Evolutionary conservation across 83 land plant species (phyloP).

Genomic region (Isoetes engelmannii): DNA sequence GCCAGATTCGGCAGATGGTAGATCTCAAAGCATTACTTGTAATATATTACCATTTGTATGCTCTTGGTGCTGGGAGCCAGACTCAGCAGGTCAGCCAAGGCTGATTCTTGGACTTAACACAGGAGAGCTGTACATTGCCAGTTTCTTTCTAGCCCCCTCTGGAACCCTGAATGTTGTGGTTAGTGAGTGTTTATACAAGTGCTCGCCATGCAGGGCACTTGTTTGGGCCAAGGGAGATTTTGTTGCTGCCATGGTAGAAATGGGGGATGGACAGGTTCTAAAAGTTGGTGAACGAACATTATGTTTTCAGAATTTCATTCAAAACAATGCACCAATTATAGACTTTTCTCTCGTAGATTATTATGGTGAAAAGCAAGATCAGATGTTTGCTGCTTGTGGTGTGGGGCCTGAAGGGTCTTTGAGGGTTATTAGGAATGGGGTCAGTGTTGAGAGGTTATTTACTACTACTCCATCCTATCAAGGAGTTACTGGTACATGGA

Average conservation of each 20-base stretch:
- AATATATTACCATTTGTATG: slow-evolving; percentile 30
- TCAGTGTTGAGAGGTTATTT: slow-evolving; percentile 76
- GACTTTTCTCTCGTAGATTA: slow-evolving; percentile 71
- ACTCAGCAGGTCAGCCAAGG: slow-evolving; percentile 25
- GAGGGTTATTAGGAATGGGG: slow-evolving; percentile 78
- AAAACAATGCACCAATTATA: slow-evolving; percentile 77
- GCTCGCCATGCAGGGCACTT: slow-evolving; percentile 56
- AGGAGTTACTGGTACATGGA: slow-evolving; percentile 83
- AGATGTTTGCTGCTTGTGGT: slow-evolving; percentile 94
- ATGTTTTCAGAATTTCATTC: slow-evolving; percentile 45
- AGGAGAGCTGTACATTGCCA: slow-evolving; percentile 62
- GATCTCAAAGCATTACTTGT: slow-evolving; percentile 6
- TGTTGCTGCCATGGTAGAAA: slow-evolving; percentile 68
- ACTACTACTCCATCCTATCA: slow-evolving; percentile 69
- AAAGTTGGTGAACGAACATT: slow-evolving; percentile 49
- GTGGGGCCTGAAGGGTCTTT: slow-evolving; percentile 76
- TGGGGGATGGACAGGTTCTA: slow-evolving; percentile 91
- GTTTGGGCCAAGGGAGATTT: slow-evolving; percentile 76
- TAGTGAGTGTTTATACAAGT: slow-evolving; percentile 53
- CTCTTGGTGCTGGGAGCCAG: slow-evolving; percentile 83
- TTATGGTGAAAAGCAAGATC: slow-evolving; percentile 83
- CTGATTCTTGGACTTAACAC: slow-evolving; percentile 61
- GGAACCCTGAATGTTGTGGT: slow-evolving; percentile 28
- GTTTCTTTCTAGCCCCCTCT: slow-evolving; percentile 28
- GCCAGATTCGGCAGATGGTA: slow-evolving; percentile 4